Base-by-base conservation (phyloP, 169 alveolate species). In the Babesia ovata region DNA sequence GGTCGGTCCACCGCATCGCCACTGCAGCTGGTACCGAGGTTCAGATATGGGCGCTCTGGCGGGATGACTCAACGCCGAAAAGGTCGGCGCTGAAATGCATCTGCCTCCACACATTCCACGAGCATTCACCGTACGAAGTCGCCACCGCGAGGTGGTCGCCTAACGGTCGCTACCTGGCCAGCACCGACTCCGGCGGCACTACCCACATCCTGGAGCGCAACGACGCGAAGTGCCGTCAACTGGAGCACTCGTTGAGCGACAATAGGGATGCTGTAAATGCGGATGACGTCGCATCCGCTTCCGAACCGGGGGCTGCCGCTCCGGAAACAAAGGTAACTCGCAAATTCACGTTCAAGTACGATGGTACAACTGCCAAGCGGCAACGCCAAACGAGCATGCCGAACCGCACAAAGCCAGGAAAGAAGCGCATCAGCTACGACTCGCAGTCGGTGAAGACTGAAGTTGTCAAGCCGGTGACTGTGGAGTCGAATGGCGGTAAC, bases 141-240 rank as follows among this genome's bases (percentile, higher is more conserved):
- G 67, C 81, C 26, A 74, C 82, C 4, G 90, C 67, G 12, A 75
- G 90, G 63, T 83, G 85, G 85, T 83, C 90, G 29, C 86, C 86
- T 0, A 75, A 83, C 58, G 90, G 90, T 3, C 49, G 59, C 26
- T 70, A 74, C 65, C 74, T 83, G n/a, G 85, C 86, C 19, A 83
- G 90, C 62, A 75, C 86, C 16, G 86, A 83, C 49, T 65, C 90
- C 4, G 86, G 90, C 13, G 90, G 90, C 26, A 63, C 69, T 12
- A 75, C 86, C 11, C 66, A 74, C 65, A 70, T 83, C 29, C 61
- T 74, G 53, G 77, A 52, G 54, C 66, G 88, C 46, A 75, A 48
- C 52, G 70, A 22, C 26, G 66, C 74, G 46, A 75, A 73, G 73
- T 46, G 84, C n/a, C 66, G 66, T 12, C 28, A 24, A 9, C 73